A percentile compares a stretch with the other conserved stretches of the same genome.
phyloP scores from a whole-genome alignment of 441 rosid genomes.

The Cnidoscolus chayamansa region DNA sequence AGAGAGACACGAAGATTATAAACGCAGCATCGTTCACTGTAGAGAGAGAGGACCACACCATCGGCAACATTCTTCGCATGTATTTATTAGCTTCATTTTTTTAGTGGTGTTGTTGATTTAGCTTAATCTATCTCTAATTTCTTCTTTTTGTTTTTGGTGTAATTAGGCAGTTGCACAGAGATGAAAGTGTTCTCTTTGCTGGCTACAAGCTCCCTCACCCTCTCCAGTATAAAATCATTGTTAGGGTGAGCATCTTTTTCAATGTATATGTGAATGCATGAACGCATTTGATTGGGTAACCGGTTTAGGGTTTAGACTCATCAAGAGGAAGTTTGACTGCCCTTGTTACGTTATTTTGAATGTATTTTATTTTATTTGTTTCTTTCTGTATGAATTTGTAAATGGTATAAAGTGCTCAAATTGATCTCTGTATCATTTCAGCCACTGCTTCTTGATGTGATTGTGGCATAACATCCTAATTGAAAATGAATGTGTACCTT shows the following conservation, averaged over 20 bases:
- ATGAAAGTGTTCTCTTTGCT: slow-evolving; percentile 82
- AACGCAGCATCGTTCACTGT: slow-evolving; percentile 87
- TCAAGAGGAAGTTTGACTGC: too few species aligned
- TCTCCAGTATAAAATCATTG: slow-evolving; percentile 81
- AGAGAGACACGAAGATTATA: slow-evolving; percentile 90
- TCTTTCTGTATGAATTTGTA: too few species aligned
- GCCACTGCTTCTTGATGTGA: too few species aligned
- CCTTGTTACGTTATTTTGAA: too few species aligned
- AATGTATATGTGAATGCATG: too few species aligned
- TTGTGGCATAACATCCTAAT: neutral
- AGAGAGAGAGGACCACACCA: slow-evolving; percentile 92
- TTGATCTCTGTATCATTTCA: too few species aligned
- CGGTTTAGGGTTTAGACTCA: too few species aligned
- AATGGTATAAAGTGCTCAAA: too few species aligned
- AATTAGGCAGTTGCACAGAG: slow-evolving; percentile 84
- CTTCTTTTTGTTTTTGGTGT: neutral
- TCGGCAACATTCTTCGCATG: slow-evolving; percentile 93
- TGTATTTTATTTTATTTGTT: too few species aligned
- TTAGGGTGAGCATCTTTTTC: slow-evolving; percentile 50
- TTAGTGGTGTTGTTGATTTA: neutral
- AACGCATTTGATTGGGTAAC: too few species aligned
- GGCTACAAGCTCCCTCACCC: slow-evolving; percentile 97
- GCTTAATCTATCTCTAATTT: slow-evolving; percentile 20
- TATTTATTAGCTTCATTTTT: slow-evolving; percentile 12
- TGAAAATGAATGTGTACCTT: neutral